phyloP scores from a whole-genome alignment of 129 eudicot species.

The Centrapalus pauciflorus region DNA sequence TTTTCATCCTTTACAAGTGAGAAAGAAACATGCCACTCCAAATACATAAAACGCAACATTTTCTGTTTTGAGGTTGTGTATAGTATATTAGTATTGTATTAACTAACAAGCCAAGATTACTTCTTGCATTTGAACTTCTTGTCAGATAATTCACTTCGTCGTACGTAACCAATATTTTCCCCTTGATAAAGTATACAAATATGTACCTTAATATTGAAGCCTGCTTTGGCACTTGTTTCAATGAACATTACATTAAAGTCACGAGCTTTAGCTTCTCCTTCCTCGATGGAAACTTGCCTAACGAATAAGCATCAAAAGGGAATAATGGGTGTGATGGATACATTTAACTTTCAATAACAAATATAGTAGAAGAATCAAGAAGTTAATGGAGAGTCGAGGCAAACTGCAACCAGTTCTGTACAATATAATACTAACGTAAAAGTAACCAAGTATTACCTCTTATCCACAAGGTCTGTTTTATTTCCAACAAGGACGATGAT shows the following conservation, averaged over 20 bases:
- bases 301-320: not conserved
- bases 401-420: not conserved
- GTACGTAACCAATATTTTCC: not conserved
- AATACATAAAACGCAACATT: too few relatives aligned
- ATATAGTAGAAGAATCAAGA: too few relatives aligned
- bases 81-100: too few relatives aligned
- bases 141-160: too few relatives aligned
- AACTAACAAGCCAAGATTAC: too few relatives aligned
- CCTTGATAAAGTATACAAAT: not conserved
- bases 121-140: too few relatives aligned
- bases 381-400: not conserved
- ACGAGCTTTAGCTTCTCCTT: slow-evolving; percentile 84
- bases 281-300: slow-evolving; percentile 86
- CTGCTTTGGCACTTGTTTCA: slow-evolving; percentile 91
- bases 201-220: slow-evolving; percentile 73
- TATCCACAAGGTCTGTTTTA: slow-evolving; percentile 86
- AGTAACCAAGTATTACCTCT: slow-evolving; percentile 38
- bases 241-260: slow-evolving; percentile 68
- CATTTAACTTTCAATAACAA: too few relatives aligned
- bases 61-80: too few relatives aligned
- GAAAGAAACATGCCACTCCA: too few relatives aligned
- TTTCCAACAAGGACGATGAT: slow-evolving; percentile 81
- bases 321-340: too few relatives aligned
- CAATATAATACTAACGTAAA: not conserved
- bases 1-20: not conserved